Conservation (phyloP, 2,329 filamentous ascomycete genomes). For the Diaporthe longicolla region DNA sequence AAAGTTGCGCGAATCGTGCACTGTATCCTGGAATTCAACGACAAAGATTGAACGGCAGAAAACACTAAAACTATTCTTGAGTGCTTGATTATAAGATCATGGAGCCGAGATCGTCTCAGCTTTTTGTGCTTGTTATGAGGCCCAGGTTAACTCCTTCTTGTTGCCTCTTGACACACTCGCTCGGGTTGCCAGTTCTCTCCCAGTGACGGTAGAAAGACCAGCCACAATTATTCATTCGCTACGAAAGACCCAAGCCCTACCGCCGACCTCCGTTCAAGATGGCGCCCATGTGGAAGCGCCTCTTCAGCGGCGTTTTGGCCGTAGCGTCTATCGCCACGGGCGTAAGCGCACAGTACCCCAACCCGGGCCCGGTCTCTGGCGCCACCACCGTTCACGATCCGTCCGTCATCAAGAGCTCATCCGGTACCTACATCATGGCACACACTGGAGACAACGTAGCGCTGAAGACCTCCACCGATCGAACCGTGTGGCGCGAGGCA, state of each 20-base stretch:
- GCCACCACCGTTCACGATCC: conserved; percentile 19
- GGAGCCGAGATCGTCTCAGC: background rate
- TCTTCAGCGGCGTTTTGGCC: background rate
- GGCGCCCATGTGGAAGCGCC: background rate
- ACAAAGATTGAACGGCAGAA: background rate
- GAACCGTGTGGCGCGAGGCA: conserved; percentile 6
- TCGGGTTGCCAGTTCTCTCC: background rate
- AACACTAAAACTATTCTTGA: background rate
- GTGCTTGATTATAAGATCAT: background rate
- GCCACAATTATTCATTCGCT: too few species aligned
- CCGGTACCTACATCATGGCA: conserved; percentile 6
- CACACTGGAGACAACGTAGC: conserved; percentile 13
- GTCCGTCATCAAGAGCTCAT: background rate
- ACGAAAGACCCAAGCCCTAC: too few species aligned
- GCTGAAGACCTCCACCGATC: conserved; percentile 5
- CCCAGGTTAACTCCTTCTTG: background rate
- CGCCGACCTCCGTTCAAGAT: background rate
- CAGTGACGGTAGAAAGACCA: background rate
- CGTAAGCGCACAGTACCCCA: background rate
- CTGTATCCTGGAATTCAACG: background rate
- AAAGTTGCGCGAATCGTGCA: background rate
- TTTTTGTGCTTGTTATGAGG: background rate
- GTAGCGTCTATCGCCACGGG: background rate
- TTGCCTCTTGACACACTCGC: background rate
- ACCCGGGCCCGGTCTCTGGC: conserved; percentile 7